Conservation (phyloP, 2,329 filamentous ascomycete species). For the Penicillium brevicompactum region DNA sequence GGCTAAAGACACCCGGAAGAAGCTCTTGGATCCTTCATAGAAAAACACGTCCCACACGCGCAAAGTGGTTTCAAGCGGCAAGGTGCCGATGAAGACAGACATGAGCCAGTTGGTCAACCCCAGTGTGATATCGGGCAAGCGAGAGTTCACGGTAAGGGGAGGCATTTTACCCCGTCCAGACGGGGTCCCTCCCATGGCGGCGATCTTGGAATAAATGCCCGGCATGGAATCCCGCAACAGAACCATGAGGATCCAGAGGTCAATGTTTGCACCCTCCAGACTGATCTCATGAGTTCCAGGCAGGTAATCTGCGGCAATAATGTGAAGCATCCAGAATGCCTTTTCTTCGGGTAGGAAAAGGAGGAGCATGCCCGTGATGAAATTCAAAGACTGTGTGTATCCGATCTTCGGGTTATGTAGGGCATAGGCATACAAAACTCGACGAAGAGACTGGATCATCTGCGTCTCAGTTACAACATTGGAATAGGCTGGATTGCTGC, state of each 20-base stretch:
- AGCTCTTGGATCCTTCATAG: conserved; percentile 89
- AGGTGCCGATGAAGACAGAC: conserved; percentile 90
- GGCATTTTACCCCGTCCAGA: conserved; percentile 43
- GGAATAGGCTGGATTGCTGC: conserved; percentile 39
- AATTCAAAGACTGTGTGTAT: conserved; percentile 95
- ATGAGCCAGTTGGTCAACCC: conserved; percentile 98
- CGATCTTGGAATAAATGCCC: conserved; percentile 83
- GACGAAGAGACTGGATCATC: conserved; percentile 78
- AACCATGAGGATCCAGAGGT: conserved; percentile 90
- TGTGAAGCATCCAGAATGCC: conserved; percentile 87
- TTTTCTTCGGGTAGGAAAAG: conserved; percentile 92
- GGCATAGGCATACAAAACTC: conserved; percentile 86
- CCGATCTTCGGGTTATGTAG: conserved; percentile 89
- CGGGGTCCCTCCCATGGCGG: conserved; percentile 60
- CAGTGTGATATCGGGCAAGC: conserved; percentile 84
- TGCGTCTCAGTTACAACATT: conserved; percentile 63
- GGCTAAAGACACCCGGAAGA: conserved; percentile 87
- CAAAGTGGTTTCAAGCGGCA: conserved; percentile 88
- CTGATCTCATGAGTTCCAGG: conserved; percentile 90
- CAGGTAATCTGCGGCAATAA: conserved; percentile 84
- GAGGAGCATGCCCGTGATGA: conserved; percentile 84
- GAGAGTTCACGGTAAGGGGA: conserved; percentile 46
- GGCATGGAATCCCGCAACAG: conserved; percentile 81
- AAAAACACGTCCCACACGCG: conserved; percentile 96
- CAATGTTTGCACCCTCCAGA: conserved; percentile 88